Base-by-base conservation (phyloP, 352 stramenopile species). In the Globisporangium irregulare region DNA sequence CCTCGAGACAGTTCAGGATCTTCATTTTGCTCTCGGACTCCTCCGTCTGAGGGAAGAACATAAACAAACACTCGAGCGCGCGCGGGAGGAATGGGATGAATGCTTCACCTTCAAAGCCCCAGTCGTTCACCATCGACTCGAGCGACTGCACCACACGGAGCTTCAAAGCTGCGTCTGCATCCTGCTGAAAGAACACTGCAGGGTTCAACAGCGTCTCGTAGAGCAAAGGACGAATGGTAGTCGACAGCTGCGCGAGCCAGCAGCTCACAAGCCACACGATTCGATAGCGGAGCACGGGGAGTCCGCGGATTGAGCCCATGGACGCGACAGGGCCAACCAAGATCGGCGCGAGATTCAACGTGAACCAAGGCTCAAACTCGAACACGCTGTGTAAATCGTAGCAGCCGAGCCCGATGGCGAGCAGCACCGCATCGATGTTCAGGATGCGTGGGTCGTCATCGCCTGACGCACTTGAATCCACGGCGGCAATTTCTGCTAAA, bases 331-430 rank as follows among this genome's bases (percentile, higher is more conserved):
- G 60, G 25, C 73, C 73, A 5, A 86, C 67, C 6, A 96, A 69
- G 24, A 94, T 80, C 36, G 89, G 86, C 56, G 92, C 87, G 14
- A 96, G 76, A 46, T 89, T 84, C 41, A 71, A 61, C 0, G 91
- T 73, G 63, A 95, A 96, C 86, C 87, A 95, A 8, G 84, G 89
- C 70, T 95, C 87, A 71, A 96, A 96, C 22, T 95, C 87, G 53
- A 96, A 94, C 55, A 81, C 86, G 50, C 94, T 84, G 70, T 96
- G 87, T 7, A 96, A 82, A 62, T 95, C 87, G 70, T 95, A 96
- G 69, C 86, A 94, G 20, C 87, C 84, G 12, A 95, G 69, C 2
- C 89, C 89, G 54, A 93, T 85, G 29, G 87, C 87, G 25, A 96
- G 75, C 58, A 96, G 77, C 59, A 96, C 78, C 2, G 89, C 84